Conservation (phyloP, 768 basidiomycete genomes). For the Hygrophoropsis aurantiaca region DNA sequence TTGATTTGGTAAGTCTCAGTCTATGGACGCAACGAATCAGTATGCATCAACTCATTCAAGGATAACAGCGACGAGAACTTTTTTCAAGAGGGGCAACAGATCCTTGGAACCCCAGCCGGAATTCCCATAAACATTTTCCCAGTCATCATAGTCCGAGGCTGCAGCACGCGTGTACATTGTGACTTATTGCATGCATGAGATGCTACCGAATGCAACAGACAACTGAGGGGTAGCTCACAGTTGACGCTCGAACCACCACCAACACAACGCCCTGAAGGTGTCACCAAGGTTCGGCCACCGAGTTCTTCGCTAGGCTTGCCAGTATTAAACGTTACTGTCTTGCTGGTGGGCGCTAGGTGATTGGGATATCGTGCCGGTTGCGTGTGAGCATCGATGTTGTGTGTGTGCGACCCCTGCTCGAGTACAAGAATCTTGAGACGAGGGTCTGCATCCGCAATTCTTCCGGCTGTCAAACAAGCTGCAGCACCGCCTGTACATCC, state of each 20-base stretch:
- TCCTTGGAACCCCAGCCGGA: slow-evolving; percentile 23
- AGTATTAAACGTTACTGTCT: slow-evolving; percentile 44
- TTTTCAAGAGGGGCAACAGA: slow-evolving; percentile 23
- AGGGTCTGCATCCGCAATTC: slow-evolving; percentile 54
- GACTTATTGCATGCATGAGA: slow-evolving; percentile 3
- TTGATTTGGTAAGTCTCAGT: slow-evolving; percentile 34
- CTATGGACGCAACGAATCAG: slow-evolving; percentile 2
- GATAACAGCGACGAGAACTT: slow-evolving; percentile 7
- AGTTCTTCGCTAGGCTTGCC: slow-evolving; percentile 41
- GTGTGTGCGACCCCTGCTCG: slow-evolving; percentile 56
- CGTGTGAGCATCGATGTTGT: slow-evolving; percentile 43
- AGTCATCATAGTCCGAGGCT: slow-evolving; percentile 28
- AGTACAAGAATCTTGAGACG: slow-evolving; percentile 57
- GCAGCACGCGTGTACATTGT: slow-evolving; percentile 22
- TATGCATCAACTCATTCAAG: neutral
- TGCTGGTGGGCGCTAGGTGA: slow-evolving; percentile 39
- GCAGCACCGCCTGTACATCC: slow-evolving; percentile 41
- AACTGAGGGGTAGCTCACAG: slow-evolving; percentile 34
- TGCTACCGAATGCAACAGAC: neutral
- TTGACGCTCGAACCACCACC: slow-evolving; percentile 68
- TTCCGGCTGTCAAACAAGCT: slow-evolving; percentile 53
- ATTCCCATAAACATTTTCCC: slow-evolving; percentile 18
- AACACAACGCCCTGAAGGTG: slow-evolving; percentile 48
- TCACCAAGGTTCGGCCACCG: slow-evolving; percentile 42
- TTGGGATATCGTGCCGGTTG: slow-evolving; percentile 54